These are phyloP conservation scores for Calocybe cyanea DNA, from an alignment of 768 basidiomycete genomes.

Conservation along the genomic window DNA sequence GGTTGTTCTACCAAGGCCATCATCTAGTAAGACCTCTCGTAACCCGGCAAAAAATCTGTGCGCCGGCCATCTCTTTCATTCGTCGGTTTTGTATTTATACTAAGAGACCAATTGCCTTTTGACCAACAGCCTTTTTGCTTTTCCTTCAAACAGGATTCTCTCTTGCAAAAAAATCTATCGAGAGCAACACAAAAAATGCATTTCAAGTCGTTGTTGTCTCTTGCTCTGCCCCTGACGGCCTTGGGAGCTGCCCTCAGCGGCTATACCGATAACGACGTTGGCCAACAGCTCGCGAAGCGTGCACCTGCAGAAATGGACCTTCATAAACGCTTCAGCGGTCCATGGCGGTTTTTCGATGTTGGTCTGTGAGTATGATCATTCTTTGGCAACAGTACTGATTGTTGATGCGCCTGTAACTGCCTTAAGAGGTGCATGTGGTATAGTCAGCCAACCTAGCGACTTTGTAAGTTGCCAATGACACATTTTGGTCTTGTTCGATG, in stretches of 20 bases:
- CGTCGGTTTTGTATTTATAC: too few species aligned
- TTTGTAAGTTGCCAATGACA: slow-evolving; percentile 33
- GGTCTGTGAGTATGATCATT: slow-evolving; percentile 37
- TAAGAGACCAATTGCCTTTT: too few species aligned
- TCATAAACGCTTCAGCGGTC: slow-evolving; percentile 31
- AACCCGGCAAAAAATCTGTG: too few species aligned
- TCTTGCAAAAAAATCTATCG: too few species aligned
- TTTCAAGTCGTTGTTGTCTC: slow-evolving; percentile 18
- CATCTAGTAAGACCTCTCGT: too few species aligned
- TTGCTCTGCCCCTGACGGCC: slow-evolving; percentile 31
- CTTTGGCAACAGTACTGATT: neutral
- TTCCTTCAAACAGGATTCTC: too few species aligned
- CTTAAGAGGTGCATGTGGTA: slow-evolving; percentile 57
- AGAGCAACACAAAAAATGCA: too few species aligned
- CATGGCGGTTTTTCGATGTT: slow-evolving; percentile 53
- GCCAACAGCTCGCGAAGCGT: slow-evolving; percentile 47
- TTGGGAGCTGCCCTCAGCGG: slow-evolving; percentile 30
- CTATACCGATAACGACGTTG: slow-evolving; percentile 18
- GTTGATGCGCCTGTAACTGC: neutral
- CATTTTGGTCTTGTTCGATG: neutral
- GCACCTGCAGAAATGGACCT: slow-evolving; percentile 37
- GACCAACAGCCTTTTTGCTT: too few species aligned
- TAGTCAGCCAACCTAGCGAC: slow-evolving; percentile 32
- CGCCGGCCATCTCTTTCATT: too few species aligned
- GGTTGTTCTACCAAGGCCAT: too few species aligned